These are phyloP conservation scores for Calocybe gambosa DNA, from an alignment of 1,284 basidiomycete genomes.

Conservation along the genomic window DNA sequence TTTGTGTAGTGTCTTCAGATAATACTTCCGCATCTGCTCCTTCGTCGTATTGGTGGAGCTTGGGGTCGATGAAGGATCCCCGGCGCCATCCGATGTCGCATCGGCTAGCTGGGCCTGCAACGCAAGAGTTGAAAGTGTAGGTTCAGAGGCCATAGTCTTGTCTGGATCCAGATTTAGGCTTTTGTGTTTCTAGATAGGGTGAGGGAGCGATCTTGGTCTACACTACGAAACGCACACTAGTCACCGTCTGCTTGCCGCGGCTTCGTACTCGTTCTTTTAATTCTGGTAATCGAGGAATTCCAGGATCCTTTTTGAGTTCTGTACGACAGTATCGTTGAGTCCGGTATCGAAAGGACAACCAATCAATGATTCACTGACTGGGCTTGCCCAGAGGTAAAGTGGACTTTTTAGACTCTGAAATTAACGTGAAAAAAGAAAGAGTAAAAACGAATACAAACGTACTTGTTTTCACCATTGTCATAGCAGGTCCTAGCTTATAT, in stretches of 20 bases:
- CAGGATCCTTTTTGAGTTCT: constrained; percentile 82
- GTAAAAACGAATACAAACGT: neutral
- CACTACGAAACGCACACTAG: constrained; percentile 24
- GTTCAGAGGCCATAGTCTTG: constrained; percentile 66
- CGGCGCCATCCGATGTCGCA: constrained; percentile 25
- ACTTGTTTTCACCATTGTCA: neutral
- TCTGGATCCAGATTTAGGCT: constrained; percentile 42
- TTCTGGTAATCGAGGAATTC: constrained; percentile 70
- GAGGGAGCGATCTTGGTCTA: constrained; percentile 5
- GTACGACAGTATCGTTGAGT: constrained; percentile 1
- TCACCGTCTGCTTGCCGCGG: constrained; percentile 44
- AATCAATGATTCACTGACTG: constrained; percentile 36
- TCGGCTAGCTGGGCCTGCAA: constrained; percentile 37
- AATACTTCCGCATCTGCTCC: constrained; percentile 64
- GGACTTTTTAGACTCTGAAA: constrained; percentile 38
- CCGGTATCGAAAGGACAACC: neutral
- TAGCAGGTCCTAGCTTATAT: neutral
- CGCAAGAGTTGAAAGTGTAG: constrained; percentile 57
- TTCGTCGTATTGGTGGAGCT: constrained; percentile 44
- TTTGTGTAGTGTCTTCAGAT: constrained; percentile 76
- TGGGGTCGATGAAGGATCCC: constrained; percentile 29
- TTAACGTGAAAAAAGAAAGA: neutral
- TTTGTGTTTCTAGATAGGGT: constrained; percentile 22
- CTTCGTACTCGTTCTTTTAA: constrained; percentile 55
- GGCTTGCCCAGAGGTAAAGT: constrained; percentile 41